Evolutionary conservation across 352 stramenopile species (phyloP).

Genomic region (Elongisporangium anandrum): DNA sequence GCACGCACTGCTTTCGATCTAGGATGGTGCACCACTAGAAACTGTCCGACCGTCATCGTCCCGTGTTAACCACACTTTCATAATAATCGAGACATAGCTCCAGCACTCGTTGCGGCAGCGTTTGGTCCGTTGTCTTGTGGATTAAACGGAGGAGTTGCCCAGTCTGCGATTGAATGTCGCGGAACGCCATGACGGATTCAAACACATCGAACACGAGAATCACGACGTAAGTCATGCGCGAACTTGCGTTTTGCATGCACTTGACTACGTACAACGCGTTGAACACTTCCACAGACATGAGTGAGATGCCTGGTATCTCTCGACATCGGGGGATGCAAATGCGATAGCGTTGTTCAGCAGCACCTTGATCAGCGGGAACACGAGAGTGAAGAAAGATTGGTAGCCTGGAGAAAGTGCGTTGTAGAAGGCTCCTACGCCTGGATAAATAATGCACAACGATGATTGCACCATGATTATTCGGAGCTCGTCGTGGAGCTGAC

Average conservation of each 20-base stretch:
- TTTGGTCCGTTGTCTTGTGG: background rate
- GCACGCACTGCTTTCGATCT: too few species aligned
- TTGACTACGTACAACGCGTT: constrained; percentile 23
- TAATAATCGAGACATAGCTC: background rate
- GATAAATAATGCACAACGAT: constrained; percentile 17
- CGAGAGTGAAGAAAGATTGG: constrained; percentile 11
- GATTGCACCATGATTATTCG: constrained; percentile 2
- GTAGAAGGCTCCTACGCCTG: background rate
- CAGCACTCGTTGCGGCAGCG: background rate
- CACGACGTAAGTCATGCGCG: background rate
- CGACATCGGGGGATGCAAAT: background rate
- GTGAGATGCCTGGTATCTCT: background rate
- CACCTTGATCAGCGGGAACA: constrained; percentile 21
- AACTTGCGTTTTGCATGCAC: constrained; percentile 12
- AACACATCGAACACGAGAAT: background rate
- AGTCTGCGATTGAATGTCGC: background rate
- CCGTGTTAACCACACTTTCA: too few species aligned
- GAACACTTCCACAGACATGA: constrained; percentile 23
- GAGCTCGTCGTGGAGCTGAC: constrained; percentile 5
- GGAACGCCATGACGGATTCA: background rate
- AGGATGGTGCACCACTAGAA: too few species aligned
- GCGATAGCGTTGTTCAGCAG: constrained; percentile 19
- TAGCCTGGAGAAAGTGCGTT: background rate
- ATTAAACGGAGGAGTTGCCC: background rate
- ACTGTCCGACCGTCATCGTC: too few species aligned